Percentiles rank a stretch among this genome's conserved stretches.
These are phyloP conservation scores for Sarcomyxa edulis DNA, from an alignment of 768 basidiomycete genomes.

Conservation along the genomic window DNA sequence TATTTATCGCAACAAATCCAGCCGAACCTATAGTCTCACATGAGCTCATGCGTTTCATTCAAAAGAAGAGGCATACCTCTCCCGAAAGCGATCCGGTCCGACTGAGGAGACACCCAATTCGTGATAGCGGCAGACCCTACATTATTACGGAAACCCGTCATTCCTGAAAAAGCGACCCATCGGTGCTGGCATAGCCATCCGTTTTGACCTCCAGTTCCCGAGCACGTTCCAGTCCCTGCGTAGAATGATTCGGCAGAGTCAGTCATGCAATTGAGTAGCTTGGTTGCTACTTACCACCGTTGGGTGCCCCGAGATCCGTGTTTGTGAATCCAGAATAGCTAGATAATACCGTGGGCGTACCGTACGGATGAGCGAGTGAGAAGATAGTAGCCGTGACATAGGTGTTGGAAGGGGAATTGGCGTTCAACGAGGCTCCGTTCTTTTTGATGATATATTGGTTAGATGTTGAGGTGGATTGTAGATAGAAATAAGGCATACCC, in stretches of 20 bases:
- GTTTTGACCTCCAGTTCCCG: slow-evolving; percentile 40
- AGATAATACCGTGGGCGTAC: slow-evolving; percentile 59
- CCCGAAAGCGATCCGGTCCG: slow-evolving; percentile 62
- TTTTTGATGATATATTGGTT: slow-evolving; percentile 9
- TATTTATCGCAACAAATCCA: slow-evolving; percentile 68
- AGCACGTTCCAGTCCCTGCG: slow-evolving; percentile 44
- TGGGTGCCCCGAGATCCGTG: slow-evolving; percentile 55
- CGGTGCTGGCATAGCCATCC: slow-evolving; percentile 70
- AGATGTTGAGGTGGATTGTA: neutral
- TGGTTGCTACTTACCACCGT: slow-evolving; percentile 37
- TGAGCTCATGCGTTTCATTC: neutral
- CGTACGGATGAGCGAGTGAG: slow-evolving; percentile 64
- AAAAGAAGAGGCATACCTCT: slow-evolving; percentile 38
- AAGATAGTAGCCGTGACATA: slow-evolving; percentile 58
- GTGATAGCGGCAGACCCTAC: slow-evolving; percentile 46
- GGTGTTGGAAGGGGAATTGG: slow-evolving; percentile 59
- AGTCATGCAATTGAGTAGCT: neutral
- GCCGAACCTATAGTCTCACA: slow-evolving; percentile 29
- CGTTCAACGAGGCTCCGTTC: slow-evolving; percentile 51
- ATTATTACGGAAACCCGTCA: slow-evolving; percentile 60
- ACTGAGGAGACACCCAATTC: slow-evolving; percentile 54
- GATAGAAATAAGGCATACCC: slow-evolving; percentile 26
- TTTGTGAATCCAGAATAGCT: slow-evolving; percentile 45
- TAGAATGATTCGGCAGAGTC: neutral
- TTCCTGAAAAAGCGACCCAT: slow-evolving; percentile 49